These are phyloP conservation scores for Talaromyces borbonicus DNA, from an alignment of 495 filamentous ascomycete species.

Conservation along the genomic window DNA sequence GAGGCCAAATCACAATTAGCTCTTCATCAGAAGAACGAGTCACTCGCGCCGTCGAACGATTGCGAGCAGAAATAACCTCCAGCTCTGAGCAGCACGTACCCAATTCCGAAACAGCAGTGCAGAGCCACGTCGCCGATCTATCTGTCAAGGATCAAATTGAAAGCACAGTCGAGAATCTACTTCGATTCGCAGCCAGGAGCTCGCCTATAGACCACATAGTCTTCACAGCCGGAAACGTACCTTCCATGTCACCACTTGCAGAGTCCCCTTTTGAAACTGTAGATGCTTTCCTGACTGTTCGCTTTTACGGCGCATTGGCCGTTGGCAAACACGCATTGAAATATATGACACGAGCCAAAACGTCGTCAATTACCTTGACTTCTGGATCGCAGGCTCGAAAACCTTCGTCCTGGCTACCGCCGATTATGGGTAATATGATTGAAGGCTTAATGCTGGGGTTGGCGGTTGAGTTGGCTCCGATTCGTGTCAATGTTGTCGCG, in stretches of 20 bases:
- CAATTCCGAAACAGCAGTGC: too few relatives aligned
- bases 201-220: constrained; percentile 49
- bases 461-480: constrained; percentile 47
- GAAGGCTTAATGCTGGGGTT: constrained; percentile 39
- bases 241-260: constrained; percentile 21
- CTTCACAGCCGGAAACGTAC: constrained; percentile 46
- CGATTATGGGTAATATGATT: constrained; percentile 24
- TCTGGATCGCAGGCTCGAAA: constrained; percentile 36
- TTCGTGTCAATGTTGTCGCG: constrained; percentile 50
- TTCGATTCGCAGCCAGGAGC: constrained; percentile 14
- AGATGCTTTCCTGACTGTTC: constrained; percentile 32
- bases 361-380: constrained; percentile 45
- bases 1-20: constrained; percentile 42
- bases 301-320: constrained; percentile 40
- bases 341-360: constrained; percentile 29
- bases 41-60: constrained; percentile 26
- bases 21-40: constrained; percentile 39
- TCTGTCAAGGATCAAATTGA: constrained; percentile 29
- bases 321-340: constrained; percentile 39
- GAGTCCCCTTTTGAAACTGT: constrained; percentile 31
- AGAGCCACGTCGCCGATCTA: constrained; percentile 43
- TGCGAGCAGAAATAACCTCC: too few relatives aligned
- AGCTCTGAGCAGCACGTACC: constrained; percentile 19
- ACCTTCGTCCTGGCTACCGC: constrained; percentile 31
- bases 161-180: constrained; percentile 34